phyloP scores from a whole-genome alignment of 2,329 filamentous ascomycete genomes.

The Nigrospora sphaerica region DNA sequence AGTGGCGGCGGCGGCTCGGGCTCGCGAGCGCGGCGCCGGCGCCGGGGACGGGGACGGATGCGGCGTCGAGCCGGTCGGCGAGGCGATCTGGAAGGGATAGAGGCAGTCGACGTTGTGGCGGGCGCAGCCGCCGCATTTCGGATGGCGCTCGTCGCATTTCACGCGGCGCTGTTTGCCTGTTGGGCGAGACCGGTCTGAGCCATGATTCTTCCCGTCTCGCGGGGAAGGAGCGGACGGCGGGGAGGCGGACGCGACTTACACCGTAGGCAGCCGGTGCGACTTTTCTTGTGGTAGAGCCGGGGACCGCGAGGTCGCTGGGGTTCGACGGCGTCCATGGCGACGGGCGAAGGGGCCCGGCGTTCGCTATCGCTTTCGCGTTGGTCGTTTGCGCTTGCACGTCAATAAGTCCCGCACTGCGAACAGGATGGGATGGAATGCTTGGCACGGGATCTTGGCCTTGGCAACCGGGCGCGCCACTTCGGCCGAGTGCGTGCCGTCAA shows the following conservation, averaged over 20 bases:
- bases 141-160: constrained; percentile 21
- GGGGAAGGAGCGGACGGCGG: not conserved
- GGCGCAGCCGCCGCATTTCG: constrained; percentile 20
- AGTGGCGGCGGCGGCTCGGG: constrained; percentile 2
- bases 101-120: constrained; percentile 22
- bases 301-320: constrained; percentile 16
- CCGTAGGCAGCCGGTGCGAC: constrained; percentile 17
- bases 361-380: constrained; percentile 1
- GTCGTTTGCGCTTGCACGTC: not conserved
- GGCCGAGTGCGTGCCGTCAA: no score
- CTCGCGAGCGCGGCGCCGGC: constrained; percentile 4
- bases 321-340: not conserved
- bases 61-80: constrained; percentile 4
- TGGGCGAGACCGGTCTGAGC: not conserved
- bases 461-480: no score
- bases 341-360: not conserved
- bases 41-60: not conserved
- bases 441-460: no score
- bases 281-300: constrained; percentile 25
- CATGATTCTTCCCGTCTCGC: not conserved
- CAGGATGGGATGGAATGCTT: no score
- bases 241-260: not conserved
- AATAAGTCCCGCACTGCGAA: no score
- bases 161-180: constrained; percentile 4
- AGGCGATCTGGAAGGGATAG: constrained; percentile 13